Percentiles rank a stretch among this genome's conserved stretches.
Evolutionary conservation across 176 grass and related monocot genomes (phyloP).

Genomic region (Carex myosuroides): DNA sequence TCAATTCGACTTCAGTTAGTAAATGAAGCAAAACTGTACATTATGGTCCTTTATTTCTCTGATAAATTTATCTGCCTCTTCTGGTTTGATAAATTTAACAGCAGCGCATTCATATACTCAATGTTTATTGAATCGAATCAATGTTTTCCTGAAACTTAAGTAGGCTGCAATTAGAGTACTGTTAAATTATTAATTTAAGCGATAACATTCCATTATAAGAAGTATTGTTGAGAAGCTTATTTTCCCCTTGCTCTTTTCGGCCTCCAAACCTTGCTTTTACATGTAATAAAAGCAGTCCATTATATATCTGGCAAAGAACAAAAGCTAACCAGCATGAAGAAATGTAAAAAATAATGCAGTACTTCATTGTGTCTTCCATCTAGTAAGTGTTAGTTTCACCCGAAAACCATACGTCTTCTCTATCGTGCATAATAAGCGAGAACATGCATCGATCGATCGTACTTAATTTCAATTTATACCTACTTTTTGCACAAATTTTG

Average conservation of each 20-base stretch:
- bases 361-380: not conserved
- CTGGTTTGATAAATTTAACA: not conserved
- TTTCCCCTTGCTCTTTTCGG: not conserved
- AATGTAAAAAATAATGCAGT: not conserved
- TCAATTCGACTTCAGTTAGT: not conserved
- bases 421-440: not conserved
- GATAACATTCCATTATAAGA: not conserved
- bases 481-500: not conserved
- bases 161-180: not conserved
- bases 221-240: not conserved
- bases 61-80: not conserved
- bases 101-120: not conserved
- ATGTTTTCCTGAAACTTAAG: not conserved
- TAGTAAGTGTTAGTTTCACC: not conserved
- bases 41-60: not conserved
- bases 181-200: not conserved
- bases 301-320: not conserved
- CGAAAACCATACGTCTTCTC: not conserved
- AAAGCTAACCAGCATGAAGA: not conserved
- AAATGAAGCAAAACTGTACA: not conserved
- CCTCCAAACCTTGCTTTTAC: not conserved
- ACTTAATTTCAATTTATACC: not conserved
- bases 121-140: not conserved
- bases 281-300: not conserved
- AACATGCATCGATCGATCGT: not conserved